Evolutionary conservation across 768 basidiomycete genomes (phyloP).

Genomic region (Leucosporidium yakuticum): DNA sequence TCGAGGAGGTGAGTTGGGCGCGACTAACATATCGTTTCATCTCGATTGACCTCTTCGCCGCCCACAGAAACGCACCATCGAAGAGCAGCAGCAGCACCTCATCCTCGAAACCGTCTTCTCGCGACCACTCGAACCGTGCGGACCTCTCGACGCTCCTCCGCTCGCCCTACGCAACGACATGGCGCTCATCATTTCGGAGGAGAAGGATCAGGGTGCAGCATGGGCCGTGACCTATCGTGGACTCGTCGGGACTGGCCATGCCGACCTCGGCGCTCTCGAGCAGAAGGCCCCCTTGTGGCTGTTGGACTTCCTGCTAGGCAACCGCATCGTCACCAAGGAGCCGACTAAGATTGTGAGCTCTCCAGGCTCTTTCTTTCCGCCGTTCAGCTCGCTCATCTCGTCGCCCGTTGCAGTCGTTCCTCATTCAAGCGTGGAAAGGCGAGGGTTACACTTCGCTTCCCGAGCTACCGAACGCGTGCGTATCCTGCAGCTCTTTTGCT

Average conservation of each 20-base stretch:
- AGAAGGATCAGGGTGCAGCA: conserved; percentile 52
- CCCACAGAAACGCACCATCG: conserved; percentile 22
- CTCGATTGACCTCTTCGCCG: not conserved
- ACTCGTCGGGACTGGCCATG: conserved; percentile 55
- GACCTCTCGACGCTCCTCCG: conserved; percentile 65
- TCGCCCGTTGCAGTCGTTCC: conserved; percentile 52
- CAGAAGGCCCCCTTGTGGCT: conserved; percentile 80
- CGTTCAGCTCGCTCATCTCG: too few species aligned
- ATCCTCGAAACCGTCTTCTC: conserved; percentile 45
- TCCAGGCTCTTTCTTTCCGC: not conserved
- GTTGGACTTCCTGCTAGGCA: conserved; percentile 72
- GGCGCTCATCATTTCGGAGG: conserved; percentile 72
- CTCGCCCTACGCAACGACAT: conserved; percentile 57
- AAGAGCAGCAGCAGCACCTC: conserved; percentile 41
- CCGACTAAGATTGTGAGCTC: conserved; percentile 58
- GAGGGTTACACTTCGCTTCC: conserved; percentile 58
- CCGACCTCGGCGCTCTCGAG: conserved; percentile 59
- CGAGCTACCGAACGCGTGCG: conserved; percentile 78
- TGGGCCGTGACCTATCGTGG: conserved; percentile 75
- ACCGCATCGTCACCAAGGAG: conserved; percentile 50
- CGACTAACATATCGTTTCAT: not conserved
- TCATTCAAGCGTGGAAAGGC: conserved; percentile 73
- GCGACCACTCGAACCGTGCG: conserved; percentile 54
- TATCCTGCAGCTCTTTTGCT: conserved; percentile 24
- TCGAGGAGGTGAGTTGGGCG: conserved; percentile 28